A percentile compares a stretch with the other conserved stretches of the same genome.
phyloP scores from a whole-genome alignment of 106 monocot species.

The Triglochin maritima region DNA sequence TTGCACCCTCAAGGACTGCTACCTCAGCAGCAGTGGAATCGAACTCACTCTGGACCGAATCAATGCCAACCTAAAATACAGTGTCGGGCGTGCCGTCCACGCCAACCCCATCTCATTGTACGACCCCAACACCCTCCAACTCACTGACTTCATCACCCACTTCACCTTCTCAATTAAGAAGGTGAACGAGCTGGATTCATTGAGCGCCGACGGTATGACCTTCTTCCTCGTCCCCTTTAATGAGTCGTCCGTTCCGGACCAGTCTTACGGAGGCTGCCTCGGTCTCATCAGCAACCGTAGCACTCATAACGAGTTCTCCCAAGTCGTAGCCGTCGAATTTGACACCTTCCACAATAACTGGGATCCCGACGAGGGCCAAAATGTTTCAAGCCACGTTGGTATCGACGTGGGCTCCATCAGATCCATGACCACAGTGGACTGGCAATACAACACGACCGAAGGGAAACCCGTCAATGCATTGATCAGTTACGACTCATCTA shows the following conservation, averaged over 20 bases:
- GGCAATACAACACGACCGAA: conserved; percentile 23
- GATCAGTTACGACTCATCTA: conserved; percentile 31
- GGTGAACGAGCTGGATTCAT: neutral
- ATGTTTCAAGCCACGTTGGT: conserved; percentile 28
- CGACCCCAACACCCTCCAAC: neutral
- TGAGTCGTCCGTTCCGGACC: conserved; percentile 19
- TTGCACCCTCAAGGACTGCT: too few species aligned
- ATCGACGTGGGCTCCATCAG: conserved; percentile 39
- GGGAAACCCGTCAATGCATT: conserved; percentile 28
- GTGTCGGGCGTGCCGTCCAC: conserved; percentile 9
- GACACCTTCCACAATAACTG: conserved; percentile 37
- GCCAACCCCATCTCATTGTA: conserved; percentile 12
- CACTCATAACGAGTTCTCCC: neutral
- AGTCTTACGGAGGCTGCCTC: conserved; percentile 21
- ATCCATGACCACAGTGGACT: conserved; percentile 18
- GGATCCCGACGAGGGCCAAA: conserved; percentile 24
- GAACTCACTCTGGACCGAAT: too few species aligned
- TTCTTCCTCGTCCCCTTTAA: conserved; percentile 52
- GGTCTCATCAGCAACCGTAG: conserved; percentile 22
- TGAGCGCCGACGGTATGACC: conserved; percentile 48
- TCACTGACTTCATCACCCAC: conserved; percentile 22
- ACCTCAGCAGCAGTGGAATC: too few species aligned
- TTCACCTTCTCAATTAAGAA: conserved; percentile 48
- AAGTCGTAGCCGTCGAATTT: conserved; percentile 53
- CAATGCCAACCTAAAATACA: neutral